These are phyloP conservation scores for Chrysanthemum lavandulifolium DNA, from an alignment of 129 eudicot genomes.

Conservation along the genomic window DNA sequence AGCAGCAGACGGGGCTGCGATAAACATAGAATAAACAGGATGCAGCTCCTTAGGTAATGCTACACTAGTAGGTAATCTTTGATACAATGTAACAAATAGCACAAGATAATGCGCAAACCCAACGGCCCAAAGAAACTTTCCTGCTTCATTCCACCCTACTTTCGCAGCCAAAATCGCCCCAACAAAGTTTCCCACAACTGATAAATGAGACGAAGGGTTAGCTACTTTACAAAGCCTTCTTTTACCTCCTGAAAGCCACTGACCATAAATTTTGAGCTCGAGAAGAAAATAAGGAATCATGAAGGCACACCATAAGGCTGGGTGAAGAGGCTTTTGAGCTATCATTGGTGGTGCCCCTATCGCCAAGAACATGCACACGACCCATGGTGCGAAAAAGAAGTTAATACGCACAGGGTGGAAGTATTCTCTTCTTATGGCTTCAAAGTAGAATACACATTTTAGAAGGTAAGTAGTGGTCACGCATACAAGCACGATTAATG, in stretches of 20 bases:
- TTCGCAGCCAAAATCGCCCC: conserved; percentile 87
- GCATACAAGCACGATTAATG: conserved; percentile 51
- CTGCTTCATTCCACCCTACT: conserved; percentile 79
- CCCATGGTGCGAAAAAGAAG: conserved; percentile 98
- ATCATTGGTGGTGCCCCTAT: conserved; percentile 68
- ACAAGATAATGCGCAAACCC: conserved; percentile 95
- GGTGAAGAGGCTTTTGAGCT: conserved; percentile 50
- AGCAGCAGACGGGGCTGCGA: conserved; percentile 94
- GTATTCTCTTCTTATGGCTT: conserved; percentile 82
- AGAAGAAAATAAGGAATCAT: conserved; percentile 70
- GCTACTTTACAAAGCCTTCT: conserved; percentile 83
- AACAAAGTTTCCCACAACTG: conserved; percentile 90
- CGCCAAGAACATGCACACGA: conserved; percentile 85
- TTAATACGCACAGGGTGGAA: conserved; percentile 90
- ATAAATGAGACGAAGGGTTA: conserved; percentile 87
- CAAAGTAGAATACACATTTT: conserved; percentile 77
- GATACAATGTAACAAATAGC: conserved; percentile 83
- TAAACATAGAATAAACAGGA: conserved; percentile 95
- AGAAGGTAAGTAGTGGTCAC: conserved; percentile 64
- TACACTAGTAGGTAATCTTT: conserved; percentile 85
- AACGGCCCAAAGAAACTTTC: conserved; percentile 86
- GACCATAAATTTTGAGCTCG: conserved; percentile 91
- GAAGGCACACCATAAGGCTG: conserved; percentile 66
- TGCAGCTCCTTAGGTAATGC: conserved; percentile 92
- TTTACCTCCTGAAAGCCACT: conserved; percentile 98